Base-by-base conservation (phyloP, 345 rosid species). In the Aquilaria malaccensis region DNA sequence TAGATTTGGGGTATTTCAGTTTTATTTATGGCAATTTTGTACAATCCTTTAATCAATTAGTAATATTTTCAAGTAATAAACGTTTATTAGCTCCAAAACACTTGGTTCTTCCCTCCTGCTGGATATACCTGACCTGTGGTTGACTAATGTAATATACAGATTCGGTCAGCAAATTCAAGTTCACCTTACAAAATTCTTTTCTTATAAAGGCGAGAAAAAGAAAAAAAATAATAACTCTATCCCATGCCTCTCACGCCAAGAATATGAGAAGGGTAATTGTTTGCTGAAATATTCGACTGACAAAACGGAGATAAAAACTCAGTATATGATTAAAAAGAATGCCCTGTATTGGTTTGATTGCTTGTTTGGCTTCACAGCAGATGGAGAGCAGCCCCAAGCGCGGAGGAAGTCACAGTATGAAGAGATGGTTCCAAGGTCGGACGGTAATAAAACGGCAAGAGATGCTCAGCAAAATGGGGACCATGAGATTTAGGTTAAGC, bases 291-390 rank as follows among this genome's bases (percentile, higher is more conserved):
- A 37, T 9, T 37, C 7, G 7, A 37, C 7, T 9, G 7, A 37
- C 43, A 37, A 9, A 37, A 37, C 43, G 7, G 43, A 37, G 43
- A 37, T 3, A 4, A 22, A 22, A 22, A 22, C 7, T 37, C 1
- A 37, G 7, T 37, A 2, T 37, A 54, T 74, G 47, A 56, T 64
- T 11, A 64, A 65, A 71, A 62, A 43, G 66, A 61, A 65, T 61
- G 58, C 63, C 45, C 55, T 58, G 2, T 66, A 37, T 62, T 48
- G 54, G 50, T 55, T 55, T 62, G 45, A 47, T 58, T 55, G 41
- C 56, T 59, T 41, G 45, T 66, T 70, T 73, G 79, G 62, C 56
- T 65, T 53, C 52, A 65, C 67, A 74, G 49, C 84, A 84, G 84
- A 77, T 68, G 79, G 68, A 56, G 78, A 66, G 14, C 77, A 60